Evolutionary conservation across 495 filamentous ascomycete genomes (phyloP).

Genomic region (Neurospora sp.): DNA sequence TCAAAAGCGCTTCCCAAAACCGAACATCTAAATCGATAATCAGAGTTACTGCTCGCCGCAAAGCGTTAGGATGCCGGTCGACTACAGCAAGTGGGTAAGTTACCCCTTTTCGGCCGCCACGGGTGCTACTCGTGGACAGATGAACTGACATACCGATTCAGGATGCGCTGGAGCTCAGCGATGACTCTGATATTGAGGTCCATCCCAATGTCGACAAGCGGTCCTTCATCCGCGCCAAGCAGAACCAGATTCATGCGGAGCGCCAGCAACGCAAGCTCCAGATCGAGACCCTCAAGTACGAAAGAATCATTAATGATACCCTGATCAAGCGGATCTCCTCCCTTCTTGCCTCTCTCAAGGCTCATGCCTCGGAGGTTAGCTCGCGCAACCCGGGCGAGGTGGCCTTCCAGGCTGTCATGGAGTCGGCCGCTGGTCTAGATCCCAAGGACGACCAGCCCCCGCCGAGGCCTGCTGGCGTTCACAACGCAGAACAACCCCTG

Average conservation of each 20-base stretch:
- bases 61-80: slow-evolving; percentile 60
- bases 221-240: slow-evolving; percentile 97
- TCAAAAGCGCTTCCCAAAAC: background rate
- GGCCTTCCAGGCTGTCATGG: slow-evolving; percentile 79
- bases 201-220: slow-evolving; percentile 98
- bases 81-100: slow-evolving; percentile 89
- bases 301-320: slow-evolving; percentile 86
- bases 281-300: slow-evolving; percentile 86
- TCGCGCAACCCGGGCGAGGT: slow-evolving; percentile 59
- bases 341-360: slow-evolving; percentile 60
- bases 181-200: slow-evolving; percentile 96
- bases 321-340: slow-evolving; percentile 72
- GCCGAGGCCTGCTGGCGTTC: slow-evolving; percentile 61
- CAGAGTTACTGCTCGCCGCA: background rate
- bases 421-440: slow-evolving; percentile 48
- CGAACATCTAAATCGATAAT: background rate
- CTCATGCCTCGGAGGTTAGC: slow-evolving; percentile 57
- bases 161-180: slow-evolving; percentile 90
- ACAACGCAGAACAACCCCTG: slow-evolving; percentile 58
- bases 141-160: slow-evolving; percentile 12
- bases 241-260: slow-evolving; percentile 89
- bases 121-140: background rate
- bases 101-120: background rate
- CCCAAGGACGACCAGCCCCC: slow-evolving; percentile 67
- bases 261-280: slow-evolving; percentile 72